phyloP scores from a whole-genome alignment of 2,329 filamentous ascomycete species.

The Thelonectria olida region DNA sequence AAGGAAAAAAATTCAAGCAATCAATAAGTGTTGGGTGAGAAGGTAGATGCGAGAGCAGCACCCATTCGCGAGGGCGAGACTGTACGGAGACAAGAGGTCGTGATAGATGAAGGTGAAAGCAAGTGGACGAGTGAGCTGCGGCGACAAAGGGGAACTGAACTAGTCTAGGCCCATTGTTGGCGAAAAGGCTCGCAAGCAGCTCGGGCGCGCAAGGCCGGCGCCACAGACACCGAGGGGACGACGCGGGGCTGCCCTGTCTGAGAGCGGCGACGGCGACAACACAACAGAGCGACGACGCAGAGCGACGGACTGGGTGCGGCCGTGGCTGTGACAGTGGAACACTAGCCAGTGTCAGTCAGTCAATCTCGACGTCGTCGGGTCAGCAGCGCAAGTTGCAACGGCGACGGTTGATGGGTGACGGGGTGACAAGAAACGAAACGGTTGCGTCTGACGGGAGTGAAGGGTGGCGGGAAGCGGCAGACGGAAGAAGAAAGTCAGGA shows the following conservation, averaged over 20 bases:
- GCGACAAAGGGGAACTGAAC: slow-evolving; percentile 39
- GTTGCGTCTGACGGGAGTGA: slow-evolving; percentile 14
- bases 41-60: slow-evolving; percentile 29
- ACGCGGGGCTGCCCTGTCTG: slow-evolving; percentile 38
- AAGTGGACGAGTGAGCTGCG: slow-evolving; percentile 34
- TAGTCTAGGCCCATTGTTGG: slow-evolving; percentile 49
- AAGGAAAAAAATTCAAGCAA: slow-evolving; percentile 35
- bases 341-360: slow-evolving; percentile 30
- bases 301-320: slow-evolving; percentile 4
- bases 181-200: slow-evolving; percentile 38
- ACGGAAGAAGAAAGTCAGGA: slow-evolving; percentile 17
- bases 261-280: slow-evolving; percentile 24
- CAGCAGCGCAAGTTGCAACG: slow-evolving; percentile 18
- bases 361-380: slow-evolving; percentile 23
- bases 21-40: slow-evolving; percentile 29
- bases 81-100: slow-evolving; percentile 19
- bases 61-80: slow-evolving; percentile 40
- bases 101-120: slow-evolving; percentile 30
- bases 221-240: slow-evolving; percentile 32
- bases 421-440: slow-evolving; percentile 15
- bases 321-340: slow-evolving; percentile 20
- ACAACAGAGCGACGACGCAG: slow-evolving; percentile 3
- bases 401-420: not conserved
- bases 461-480: slow-evolving; percentile 14
- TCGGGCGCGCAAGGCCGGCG: slow-evolving; percentile 36